Conservation (phyloP, 2,329 filamentous ascomycete species). For the Apiospora phragmitis region DNA sequence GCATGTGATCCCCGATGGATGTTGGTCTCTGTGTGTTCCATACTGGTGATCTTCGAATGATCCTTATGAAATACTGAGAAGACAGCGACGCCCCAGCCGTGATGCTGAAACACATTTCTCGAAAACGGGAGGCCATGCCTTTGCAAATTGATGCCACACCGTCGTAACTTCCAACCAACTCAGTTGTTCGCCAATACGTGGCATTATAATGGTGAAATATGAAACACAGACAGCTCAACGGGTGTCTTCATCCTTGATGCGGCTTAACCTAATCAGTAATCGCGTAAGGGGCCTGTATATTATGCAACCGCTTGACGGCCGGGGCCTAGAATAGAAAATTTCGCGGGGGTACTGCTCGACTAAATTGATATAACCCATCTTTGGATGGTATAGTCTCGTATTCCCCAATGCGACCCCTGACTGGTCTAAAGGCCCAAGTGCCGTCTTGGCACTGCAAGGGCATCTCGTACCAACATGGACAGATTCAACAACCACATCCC, state of each 20-base stretch:
- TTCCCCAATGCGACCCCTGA: neutral
- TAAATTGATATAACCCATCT: neutral
- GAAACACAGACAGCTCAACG: neutral
- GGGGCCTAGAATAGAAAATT: neutral
- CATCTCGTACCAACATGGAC: neutral
- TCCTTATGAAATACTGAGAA: too few relatives aligned
- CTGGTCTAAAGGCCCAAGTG: neutral
- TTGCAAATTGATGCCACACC: too few relatives aligned
- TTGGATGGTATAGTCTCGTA: neutral
- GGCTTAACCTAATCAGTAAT: neutral
- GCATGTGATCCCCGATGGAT: neutral
- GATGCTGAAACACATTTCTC: too few relatives aligned
- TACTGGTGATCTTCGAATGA: neutral
- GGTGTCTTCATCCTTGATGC: neutral
- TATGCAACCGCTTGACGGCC: neutral
- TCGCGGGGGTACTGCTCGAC: neutral
- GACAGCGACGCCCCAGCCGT: too few relatives aligned
- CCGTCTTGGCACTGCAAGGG: slow-evolving; percentile 8
- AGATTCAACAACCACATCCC: neutral
- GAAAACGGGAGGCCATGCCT: neutral
- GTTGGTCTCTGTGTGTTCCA: neutral
- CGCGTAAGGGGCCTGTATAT: neutral
- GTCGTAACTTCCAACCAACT: neutral
- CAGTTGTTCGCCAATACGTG: neutral
- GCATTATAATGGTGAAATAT: neutral